Evolutionary conservation across 306 rosid species (phyloP).

Genomic region (Prunus padus): DNA sequence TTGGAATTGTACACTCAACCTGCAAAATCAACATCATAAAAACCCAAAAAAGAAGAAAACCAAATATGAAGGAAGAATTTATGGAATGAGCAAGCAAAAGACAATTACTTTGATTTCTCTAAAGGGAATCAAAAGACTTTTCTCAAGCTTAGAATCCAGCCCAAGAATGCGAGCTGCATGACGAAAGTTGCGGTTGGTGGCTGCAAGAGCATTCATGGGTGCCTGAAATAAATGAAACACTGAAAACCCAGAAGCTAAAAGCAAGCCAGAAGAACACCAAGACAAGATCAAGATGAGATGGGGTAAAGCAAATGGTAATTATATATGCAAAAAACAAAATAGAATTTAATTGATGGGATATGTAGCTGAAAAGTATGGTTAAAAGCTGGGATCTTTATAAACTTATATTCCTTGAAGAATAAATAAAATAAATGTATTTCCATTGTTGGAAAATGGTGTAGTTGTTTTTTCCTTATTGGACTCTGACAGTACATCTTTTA

Average conservation of each 20-base stretch:
- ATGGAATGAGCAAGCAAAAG: neutral
- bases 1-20: slow-evolving; percentile 83
- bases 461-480: neutral
- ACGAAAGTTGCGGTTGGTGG: slow-evolving; percentile 66
- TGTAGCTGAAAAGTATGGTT: neutral
- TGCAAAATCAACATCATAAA: slow-evolving; percentile 20
- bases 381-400: neutral
- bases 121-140: slow-evolving; percentile 66
- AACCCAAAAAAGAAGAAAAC: neutral
- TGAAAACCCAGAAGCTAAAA: slow-evolving; percentile 13
- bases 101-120: slow-evolving; percentile 60
- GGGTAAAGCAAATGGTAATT: neutral
- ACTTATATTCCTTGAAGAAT: neutral
- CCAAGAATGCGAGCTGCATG: slow-evolving; percentile 70
- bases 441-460: neutral
- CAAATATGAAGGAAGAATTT: neutral
- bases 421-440: neutral
- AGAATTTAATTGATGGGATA: neutral
- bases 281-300: neutral
- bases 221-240: slow-evolving; percentile 5
- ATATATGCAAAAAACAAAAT: too few relatives aligned
- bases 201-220: slow-evolving; percentile 69
- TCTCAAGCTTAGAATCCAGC: slow-evolving; percentile 70
- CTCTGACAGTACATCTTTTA: neutral
- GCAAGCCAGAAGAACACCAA: neutral